These are phyloP conservation scores for Novymonas esmeraldas DNA, from an alignment of 208 protist species.

Conservation along the genomic window DNA sequence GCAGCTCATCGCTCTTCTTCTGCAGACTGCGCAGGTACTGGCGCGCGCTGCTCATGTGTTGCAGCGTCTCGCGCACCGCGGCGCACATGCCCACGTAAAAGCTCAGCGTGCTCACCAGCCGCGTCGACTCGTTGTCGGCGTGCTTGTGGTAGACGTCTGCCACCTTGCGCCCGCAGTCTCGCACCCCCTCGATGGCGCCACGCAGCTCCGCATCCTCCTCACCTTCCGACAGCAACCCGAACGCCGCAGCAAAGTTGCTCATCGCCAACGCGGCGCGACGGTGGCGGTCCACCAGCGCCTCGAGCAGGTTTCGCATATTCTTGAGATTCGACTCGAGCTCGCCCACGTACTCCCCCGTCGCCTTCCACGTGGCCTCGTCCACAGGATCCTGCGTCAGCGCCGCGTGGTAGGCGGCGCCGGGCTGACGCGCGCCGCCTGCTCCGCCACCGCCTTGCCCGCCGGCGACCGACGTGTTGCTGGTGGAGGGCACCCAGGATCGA, in stretches of 20 bases:
- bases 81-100: constrained; percentile 88
- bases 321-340: constrained; percentile 32
- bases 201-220: constrained; percentile 61
- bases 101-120: constrained; percentile 81
- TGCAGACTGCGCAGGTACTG: constrained; percentile 40
- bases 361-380: constrained; percentile 35
- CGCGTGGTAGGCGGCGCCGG: constrained; percentile 26
- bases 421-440: constrained; percentile 6
- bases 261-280: constrained; percentile 24
- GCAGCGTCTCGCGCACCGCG: constrained; percentile 68
- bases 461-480: background rate
- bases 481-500: constrained; percentile 18
- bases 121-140: constrained; percentile 63
- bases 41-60: constrained; percentile 40
- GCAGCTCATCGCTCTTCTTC: constrained; percentile 30
- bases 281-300: constrained; percentile 32
- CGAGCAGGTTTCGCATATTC: constrained; percentile 31
- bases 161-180: constrained; percentile 63
- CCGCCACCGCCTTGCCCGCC: background rate
- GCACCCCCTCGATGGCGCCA: constrained; percentile 53
- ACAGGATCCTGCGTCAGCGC: constrained; percentile 31
- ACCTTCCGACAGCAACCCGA: constrained; percentile 38
- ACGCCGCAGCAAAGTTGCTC: constrained; percentile 32
- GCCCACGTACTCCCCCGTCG: constrained; percentile 28
- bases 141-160: constrained; percentile 60